phyloP scores from a whole-genome alignment of 345 rosid genomes.

The Rhizophora apiculata region DNA sequence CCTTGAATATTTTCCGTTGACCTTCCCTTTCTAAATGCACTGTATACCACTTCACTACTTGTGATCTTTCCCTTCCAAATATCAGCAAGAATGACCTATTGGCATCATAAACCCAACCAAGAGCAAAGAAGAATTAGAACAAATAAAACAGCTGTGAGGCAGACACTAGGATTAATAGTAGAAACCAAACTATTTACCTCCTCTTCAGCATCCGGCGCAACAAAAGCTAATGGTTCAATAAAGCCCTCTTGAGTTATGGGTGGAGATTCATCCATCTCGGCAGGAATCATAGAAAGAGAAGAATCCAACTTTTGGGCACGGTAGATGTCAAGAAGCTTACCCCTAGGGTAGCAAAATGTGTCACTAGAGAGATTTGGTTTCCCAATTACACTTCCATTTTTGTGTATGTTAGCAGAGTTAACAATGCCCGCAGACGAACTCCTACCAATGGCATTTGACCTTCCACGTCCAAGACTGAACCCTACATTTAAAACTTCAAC shows the following conservation, averaged over 20 bases:
- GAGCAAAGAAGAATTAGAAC: conserved; percentile 3
- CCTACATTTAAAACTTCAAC: conserved; percentile 58
- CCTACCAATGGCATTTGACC: conserved; percentile 44
- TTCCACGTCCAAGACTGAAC: conserved; percentile 80
- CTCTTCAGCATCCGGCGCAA: conserved; percentile 69
- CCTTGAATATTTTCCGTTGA: conserved; percentile 40
- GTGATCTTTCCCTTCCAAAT: conserved; percentile 69
- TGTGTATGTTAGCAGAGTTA: conserved; percentile 26
- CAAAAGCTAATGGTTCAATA: conserved; percentile 67
- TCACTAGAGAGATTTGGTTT: conserved; percentile 29
- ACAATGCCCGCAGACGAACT: conserved; percentile 26
- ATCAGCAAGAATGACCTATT: conserved; percentile 51
- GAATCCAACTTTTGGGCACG: conserved; percentile 42
- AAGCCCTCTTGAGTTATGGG: conserved; percentile 40
- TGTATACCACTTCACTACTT: conserved; percentile 47
- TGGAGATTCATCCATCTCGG: conserved; percentile 50
- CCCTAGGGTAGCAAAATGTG: conserved; percentile 66
- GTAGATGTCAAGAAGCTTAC: conserved; percentile 71
- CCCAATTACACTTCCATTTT: conserved; percentile 39
- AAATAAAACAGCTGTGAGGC: background rate
- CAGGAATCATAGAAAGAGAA: conserved; percentile 39
- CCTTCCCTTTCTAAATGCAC: conserved; percentile 40
- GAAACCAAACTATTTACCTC: conserved; percentile 41
- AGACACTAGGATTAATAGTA: conserved; percentile 7
- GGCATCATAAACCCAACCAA: conserved; percentile 13